phyloP scores from a whole-genome alignment of 805 yeast genomes.

The Millerozyma miso region DNA sequence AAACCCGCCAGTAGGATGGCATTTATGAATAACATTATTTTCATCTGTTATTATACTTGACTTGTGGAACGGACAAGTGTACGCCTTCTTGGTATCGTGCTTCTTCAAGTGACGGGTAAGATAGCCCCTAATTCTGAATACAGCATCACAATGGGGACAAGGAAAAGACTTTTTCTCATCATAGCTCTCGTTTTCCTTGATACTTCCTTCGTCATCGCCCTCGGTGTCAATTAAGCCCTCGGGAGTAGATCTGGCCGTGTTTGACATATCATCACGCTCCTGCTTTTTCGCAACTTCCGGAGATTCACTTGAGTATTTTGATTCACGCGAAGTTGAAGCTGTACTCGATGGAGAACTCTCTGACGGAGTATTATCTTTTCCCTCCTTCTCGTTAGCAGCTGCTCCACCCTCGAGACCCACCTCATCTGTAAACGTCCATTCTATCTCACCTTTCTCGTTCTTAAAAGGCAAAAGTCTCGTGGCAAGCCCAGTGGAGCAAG shows the following conservation, averaged over 20 bases:
- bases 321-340: neutral
- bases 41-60: slow-evolving; percentile 34
- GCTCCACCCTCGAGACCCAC: slow-evolving; percentile 20
- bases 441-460: slow-evolving; percentile 51
- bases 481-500: slow-evolving; percentile 49
- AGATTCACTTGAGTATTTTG: slow-evolving; percentile 1
- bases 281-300: slow-evolving; percentile 13
- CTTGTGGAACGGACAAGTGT: slow-evolving; percentile 49
- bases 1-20: slow-evolving; percentile 57
- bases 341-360: neutral
- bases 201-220: slow-evolving; percentile 6
- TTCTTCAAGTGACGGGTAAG: slow-evolving; percentile 54
- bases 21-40: slow-evolving; percentile 38
- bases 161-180: slow-evolving; percentile 26
- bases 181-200: slow-evolving; percentile 14
- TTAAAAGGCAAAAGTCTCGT: slow-evolving; percentile 49
- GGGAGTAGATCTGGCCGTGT: slow-evolving; percentile 27
- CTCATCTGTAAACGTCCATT: slow-evolving; percentile 52
- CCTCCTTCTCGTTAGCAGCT: neutral
- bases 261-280: slow-evolving; percentile 22
- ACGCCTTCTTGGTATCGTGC: slow-evolving; percentile 49
- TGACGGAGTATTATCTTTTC: neutral
- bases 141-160: slow-evolving; percentile 47
- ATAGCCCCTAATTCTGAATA: slow-evolving; percentile 50
- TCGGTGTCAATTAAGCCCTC: slow-evolving; percentile 14